Base-by-base conservation (phyloP, 257 asterid genomes). In the Ilex asprella region DNA sequence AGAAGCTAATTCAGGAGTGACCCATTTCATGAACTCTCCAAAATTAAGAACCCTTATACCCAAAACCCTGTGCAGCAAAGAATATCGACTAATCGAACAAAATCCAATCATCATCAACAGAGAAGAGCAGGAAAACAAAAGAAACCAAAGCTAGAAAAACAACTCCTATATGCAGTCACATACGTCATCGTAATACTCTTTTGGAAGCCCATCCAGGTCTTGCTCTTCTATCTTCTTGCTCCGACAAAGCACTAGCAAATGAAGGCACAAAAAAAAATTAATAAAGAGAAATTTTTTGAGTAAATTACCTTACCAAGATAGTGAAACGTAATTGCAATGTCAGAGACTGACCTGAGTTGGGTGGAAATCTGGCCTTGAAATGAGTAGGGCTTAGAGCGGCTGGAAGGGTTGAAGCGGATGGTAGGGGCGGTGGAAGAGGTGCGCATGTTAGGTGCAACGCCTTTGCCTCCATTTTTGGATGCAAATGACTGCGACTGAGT, bases 121-220 rank as follows among this genome's bases (percentile, higher is more conserved):
- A 63, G 13, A 39, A 16, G 4, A 15, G 50, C 39, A 16, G 35
- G 12, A 16, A 62, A 66, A 12, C 16, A 39, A 2, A 63, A 9
- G 29, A 43, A 41, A 32, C 4, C 8, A 60, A 6, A 21, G 27
- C 27, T 21, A 21, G 27, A 21, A 21, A 21, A 21, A 21, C 27
- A 21, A 14, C 41, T 35, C 41, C 7, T 35, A 44, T n/a, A 50
- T 6, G 29, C 29, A 66, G 29, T 16, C 13, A 57, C 91, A 44
- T 81, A 89, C 97, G 73, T 92, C 97, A 62, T 92, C 99, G 61
- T 85, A 84, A 56, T 50, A 89, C 65, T 92, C 95, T 70, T 86
- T 83, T 4, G 99, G 96, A 16, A 92, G 86, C 51, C 91, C 94
- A 13, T 68, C 39, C 43, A 92, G 68, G 49, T 80, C 88, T 60